Conservation (phyloP, 495 filamentous ascomycete species). For the Chaetomium tenue region DNA sequence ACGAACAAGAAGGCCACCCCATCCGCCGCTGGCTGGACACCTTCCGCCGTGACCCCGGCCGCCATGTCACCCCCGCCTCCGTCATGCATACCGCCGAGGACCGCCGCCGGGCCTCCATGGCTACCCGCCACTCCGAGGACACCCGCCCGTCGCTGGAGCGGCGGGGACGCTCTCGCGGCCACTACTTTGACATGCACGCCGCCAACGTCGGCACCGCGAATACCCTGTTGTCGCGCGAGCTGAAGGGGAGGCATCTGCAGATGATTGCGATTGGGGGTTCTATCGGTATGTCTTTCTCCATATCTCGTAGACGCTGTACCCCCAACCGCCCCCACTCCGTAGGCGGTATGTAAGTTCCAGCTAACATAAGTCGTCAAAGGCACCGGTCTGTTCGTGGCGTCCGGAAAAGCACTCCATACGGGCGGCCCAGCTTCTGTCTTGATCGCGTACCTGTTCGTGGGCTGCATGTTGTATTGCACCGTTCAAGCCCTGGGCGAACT, state of each 20-base stretch:
- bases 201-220: constrained; percentile 74
- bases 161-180: constrained; percentile 38
- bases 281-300: constrained; percentile 62
- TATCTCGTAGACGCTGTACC: background rate
- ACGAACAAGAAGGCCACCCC: constrained; percentile 9
- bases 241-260: constrained; percentile 86
- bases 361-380: constrained; percentile 46
- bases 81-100: constrained; percentile 44
- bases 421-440: constrained; percentile 86
- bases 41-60: constrained; percentile 77
- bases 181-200: constrained; percentile 69
- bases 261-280: constrained; percentile 97
- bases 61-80: constrained; percentile 56
- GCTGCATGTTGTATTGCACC: constrained; percentile 87
- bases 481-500: constrained; percentile 91
- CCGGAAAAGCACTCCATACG: constrained; percentile 69
- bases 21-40: constrained; percentile 63
- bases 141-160: background rate
- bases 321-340: constrained; percentile 10
- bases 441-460: constrained; percentile 78
- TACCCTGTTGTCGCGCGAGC: constrained; percentile 68
- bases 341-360: background rate
- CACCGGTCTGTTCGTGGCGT: constrained; percentile 88
- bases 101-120: background rate
- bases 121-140: background rate